Evolutionary conservation across 306 rosid species (phyloP).

Genomic region (Cicer chorassanicum): DNA sequence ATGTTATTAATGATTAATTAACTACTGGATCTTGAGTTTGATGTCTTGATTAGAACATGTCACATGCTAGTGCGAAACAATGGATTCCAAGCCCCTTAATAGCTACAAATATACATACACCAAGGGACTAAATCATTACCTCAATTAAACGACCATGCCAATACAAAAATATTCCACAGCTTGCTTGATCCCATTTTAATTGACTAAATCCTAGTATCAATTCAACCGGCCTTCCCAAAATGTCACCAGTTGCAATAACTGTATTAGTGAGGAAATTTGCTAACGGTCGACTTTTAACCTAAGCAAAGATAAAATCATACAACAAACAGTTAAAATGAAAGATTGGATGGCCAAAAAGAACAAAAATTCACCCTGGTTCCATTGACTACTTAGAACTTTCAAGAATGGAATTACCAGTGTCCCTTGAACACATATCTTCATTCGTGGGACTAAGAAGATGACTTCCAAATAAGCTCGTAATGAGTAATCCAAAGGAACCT

Average conservation of each 20-base stretch:
- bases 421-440: slow-evolving; percentile 62
- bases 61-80: slow-evolving; percentile 1
- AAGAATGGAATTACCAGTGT: slow-evolving; percentile 52
- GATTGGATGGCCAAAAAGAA: not conserved
- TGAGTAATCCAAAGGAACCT: slow-evolving; percentile 67
- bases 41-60: not conserved
- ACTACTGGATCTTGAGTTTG: not conserved
- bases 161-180: slow-evolving; percentile 62
- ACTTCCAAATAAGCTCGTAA: slow-evolving; percentile 65
- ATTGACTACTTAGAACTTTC: slow-evolving; percentile 12
- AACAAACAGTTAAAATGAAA: slow-evolving; percentile 35
- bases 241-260: slow-evolving; percentile 45
- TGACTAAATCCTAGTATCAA: slow-evolving; percentile 58
- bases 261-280: slow-evolving; percentile 58
- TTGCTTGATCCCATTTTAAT: slow-evolving; percentile 64
- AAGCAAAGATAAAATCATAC: slow-evolving; percentile 22
- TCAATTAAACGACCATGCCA: slow-evolving; percentile 72
- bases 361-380: not conserved
- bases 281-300: slow-evolving; percentile 63
- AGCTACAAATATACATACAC: slow-evolving; percentile 1
- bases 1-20: not conserved
- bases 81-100: not conserved
- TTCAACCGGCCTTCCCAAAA: slow-evolving; percentile 50
- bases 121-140: slow-evolving; percentile 46
- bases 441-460: slow-evolving; percentile 65